phyloP scores from a whole-genome alignment of 2,329 filamentous ascomycete genomes.

The Botryotinia narcissicola region DNA sequence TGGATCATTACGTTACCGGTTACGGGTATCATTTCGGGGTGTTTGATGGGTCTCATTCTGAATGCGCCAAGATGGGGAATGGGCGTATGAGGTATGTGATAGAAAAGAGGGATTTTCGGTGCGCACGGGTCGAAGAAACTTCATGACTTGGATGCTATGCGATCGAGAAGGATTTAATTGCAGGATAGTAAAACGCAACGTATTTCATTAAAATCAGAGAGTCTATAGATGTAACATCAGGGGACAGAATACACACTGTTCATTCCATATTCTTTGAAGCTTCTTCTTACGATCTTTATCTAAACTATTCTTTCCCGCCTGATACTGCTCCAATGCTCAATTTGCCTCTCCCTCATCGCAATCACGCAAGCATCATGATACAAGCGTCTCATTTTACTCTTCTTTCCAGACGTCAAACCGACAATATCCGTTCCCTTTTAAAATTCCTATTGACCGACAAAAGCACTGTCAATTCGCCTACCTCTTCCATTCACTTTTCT shows the following conservation, averaged over 20 bases:
- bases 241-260: neutral
- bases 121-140: neutral
- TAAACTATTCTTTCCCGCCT: neutral
- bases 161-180: neutral
- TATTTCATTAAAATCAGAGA: neutral
- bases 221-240: neutral
- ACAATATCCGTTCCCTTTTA: neutral
- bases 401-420: neutral
- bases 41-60: constrained; percentile 18
- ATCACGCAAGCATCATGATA: neutral
- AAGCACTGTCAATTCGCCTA: neutral
- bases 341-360: neutral
- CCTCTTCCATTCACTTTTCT: neutral
- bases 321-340: neutral
- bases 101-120: no score
- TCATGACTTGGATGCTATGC: neutral
- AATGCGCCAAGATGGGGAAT: constrained; percentile 16
- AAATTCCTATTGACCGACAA: neutral
- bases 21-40: constrained; percentile 20
- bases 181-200: neutral
- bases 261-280: neutral
- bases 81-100: neutral
- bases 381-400: neutral
- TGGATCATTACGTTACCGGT: constrained; percentile 51
- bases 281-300: neutral